Conservation (phyloP, 306 rosid species). For the Sechiopsis laciniata region DNA sequence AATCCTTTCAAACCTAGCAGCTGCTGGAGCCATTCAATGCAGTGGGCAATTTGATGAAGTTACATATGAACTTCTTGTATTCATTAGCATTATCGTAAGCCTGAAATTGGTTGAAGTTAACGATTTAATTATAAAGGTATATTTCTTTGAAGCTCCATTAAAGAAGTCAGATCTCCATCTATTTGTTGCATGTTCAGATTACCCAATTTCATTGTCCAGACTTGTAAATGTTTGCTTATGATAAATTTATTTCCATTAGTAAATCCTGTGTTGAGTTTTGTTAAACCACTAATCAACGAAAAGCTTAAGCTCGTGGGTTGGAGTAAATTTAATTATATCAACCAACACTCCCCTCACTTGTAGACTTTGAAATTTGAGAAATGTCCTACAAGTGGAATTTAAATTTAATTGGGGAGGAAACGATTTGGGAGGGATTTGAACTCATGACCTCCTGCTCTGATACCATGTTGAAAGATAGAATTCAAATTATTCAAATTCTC, state of each 20-base stretch:
- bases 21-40: conserved; percentile 63
- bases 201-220: not conserved
- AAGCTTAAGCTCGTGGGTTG: too few species aligned
- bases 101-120: conserved; percentile 54
- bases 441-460: too few species aligned
- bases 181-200: not conserved
- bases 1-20: conserved; percentile 79
- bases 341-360: too few species aligned
- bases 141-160: conserved; percentile 19
- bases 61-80: conserved; percentile 59
- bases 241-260: not conserved
- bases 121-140: conserved; percentile 67
- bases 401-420: too few species aligned
- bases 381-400: too few species aligned
- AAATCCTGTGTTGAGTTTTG: too few species aligned
- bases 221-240: not conserved
- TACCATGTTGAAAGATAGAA: too few species aligned
- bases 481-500: too few species aligned
- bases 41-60: conserved; percentile 55
- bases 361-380: too few species aligned
- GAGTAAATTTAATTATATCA: too few species aligned
- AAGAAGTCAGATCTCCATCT: conserved; percentile 20
- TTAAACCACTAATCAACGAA: too few species aligned
- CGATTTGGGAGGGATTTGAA: too few species aligned
- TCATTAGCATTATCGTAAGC: conserved; percentile 45